Conservation (phyloP, 805 yeast genomes). For the Metschnikowia cerradonensis region DNA sequence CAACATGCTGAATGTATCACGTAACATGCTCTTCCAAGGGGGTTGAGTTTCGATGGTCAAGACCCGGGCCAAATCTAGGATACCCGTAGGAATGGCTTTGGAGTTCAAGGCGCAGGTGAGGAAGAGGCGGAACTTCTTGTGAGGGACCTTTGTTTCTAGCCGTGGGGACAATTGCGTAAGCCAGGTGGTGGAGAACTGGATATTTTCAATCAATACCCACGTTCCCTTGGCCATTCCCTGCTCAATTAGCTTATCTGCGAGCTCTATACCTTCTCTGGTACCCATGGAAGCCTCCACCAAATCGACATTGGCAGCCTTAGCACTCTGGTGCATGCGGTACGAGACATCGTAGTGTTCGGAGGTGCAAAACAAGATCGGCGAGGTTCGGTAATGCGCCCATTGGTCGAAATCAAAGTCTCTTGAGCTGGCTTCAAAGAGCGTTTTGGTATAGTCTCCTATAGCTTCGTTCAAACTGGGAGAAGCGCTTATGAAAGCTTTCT, state of each 20-base stretch:
- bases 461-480: background rate
- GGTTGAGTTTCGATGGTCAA: constrained; percentile 60
- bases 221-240: constrained; percentile 44
- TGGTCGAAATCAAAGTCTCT: background rate
- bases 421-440: background rate
- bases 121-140: constrained; percentile 48
- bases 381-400: constrained; percentile 6
- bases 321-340: constrained; percentile 44
- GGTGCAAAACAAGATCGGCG: constrained; percentile 52
- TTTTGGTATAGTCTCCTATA: background rate
- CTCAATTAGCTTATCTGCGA: constrained; percentile 53
- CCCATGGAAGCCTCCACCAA: constrained; percentile 65
- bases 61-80: constrained; percentile 53
- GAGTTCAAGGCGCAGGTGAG: constrained; percentile 56
- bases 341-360: constrained; percentile 68
- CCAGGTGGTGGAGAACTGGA: constrained; percentile 71
- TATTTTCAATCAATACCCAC: constrained; percentile 79
- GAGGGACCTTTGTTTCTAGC: constrained; percentile 30
- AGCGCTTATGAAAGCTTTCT: background rate
- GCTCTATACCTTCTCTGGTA: constrained; percentile 56
- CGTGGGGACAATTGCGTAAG: constrained; percentile 48
- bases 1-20: constrained; percentile 29
- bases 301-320: constrained; percentile 24
- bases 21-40: constrained; percentile 50
- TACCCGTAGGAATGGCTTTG: constrained; percentile 46